Percentiles rank a stretch among this genome's conserved stretches.
Conservation (phyloP, 2,329 filamentous ascomycete genomes). For the Penicillium concentricum region DNA sequence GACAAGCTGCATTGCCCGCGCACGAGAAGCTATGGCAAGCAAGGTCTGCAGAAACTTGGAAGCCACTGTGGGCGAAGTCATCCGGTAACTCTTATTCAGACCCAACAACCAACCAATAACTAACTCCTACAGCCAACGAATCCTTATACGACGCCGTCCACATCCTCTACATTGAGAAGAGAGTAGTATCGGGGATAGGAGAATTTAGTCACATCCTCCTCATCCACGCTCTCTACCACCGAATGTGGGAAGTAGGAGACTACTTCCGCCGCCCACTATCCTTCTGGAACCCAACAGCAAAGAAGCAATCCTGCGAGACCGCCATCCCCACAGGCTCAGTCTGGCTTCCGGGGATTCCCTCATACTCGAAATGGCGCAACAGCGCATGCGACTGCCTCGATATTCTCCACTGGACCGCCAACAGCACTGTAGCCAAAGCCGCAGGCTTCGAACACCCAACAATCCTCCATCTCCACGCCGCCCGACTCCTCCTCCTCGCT, state of each 20-base stretch:
- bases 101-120: background rate
- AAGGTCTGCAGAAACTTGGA: conserved; percentile 34
- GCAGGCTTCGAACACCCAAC: conserved; percentile 56
- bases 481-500: conserved; percentile 53
- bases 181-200: conserved; percentile 43
- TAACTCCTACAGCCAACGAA: conserved; percentile 23
- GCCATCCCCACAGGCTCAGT: conserved; percentile 38
- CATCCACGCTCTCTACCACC: conserved; percentile 52
- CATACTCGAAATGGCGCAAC: conserved; percentile 49
- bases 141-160: conserved; percentile 47
- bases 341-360: conserved; percentile 50
- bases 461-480: conserved; percentile 56
- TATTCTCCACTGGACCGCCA: conserved; percentile 59
- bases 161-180: conserved; percentile 51
- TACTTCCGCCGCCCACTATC: conserved; percentile 48
- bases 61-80: conserved; percentile 22
- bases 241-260: conserved; percentile 50
- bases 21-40: conserved; percentile 45
- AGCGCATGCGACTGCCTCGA: conserved; percentile 51
- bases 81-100: conserved; percentile 17
- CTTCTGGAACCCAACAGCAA: conserved; percentile 47
- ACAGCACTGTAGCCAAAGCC: conserved; percentile 50
- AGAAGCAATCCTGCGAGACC: conserved; percentile 37
- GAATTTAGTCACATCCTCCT: conserved; percentile 52
- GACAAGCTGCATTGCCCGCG: conserved; percentile 40